These are phyloP conservation scores for Diospyros kaki DNA, from an alignment of 148 eudicot species.

Conservation along the genomic window DNA sequence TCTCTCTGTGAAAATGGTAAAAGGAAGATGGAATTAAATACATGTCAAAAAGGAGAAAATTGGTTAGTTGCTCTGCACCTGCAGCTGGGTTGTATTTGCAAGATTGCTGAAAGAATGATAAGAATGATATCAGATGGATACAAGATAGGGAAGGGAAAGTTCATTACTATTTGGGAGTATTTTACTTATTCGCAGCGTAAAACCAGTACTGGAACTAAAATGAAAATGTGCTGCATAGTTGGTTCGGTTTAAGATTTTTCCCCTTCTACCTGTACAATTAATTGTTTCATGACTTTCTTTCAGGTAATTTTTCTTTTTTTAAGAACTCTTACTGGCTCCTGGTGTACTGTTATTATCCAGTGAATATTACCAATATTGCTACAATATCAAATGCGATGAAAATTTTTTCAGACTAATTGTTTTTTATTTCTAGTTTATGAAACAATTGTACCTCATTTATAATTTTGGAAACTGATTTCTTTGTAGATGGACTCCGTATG, in stretches of 20 bases:
- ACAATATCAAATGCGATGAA: too few relatives aligned
- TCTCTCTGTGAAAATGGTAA: too few relatives aligned
- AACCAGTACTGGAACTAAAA: neutral
- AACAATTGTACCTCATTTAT: neutral
- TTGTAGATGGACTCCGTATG: conserved; percentile 97
- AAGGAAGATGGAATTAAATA: too few relatives aligned
- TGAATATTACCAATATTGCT: too few relatives aligned
- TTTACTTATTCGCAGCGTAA: neutral
- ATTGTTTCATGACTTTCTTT: neutral
- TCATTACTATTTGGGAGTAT: neutral
- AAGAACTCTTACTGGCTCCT: too few relatives aligned
- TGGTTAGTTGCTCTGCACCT: too few relatives aligned
- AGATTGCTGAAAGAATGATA: neutral
- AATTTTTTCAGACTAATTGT: too few relatives aligned
- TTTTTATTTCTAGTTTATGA: too few relatives aligned
- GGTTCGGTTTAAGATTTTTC: neutral
- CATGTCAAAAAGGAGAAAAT: too few relatives aligned
- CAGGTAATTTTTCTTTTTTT: neutral
- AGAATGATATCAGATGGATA: neutral
- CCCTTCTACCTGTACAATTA: neutral
- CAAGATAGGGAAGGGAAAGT: too few relatives aligned
- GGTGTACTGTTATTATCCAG: too few relatives aligned
- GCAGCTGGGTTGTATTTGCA: neutral
- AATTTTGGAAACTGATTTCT: conserved; percentile 10
- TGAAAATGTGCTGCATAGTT: neutral